These are phyloP conservation scores for Sclerotinia glacialis DNA, from an alignment of 2,329 filamentous ascomycete genomes.

Conservation along the genomic window DNA sequence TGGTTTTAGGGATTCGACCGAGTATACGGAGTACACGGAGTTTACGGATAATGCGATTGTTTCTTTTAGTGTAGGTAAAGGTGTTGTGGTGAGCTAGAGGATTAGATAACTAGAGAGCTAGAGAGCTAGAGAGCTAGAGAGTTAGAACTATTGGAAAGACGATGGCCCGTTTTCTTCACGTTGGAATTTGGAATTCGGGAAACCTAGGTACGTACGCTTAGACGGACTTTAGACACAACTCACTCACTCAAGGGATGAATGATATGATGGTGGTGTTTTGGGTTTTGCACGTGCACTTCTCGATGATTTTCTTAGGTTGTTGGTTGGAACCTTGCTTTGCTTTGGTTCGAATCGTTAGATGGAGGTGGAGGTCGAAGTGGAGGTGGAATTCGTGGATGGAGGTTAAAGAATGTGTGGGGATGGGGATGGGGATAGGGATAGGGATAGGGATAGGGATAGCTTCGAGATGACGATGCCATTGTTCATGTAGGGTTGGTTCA, in stretches of 20 bases:
- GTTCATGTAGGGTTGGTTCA: constrained; percentile 3
- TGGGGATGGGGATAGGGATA: too few species aligned
- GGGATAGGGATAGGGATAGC: not conserved
- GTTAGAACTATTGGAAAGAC: not conserved
- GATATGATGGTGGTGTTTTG: not conserved
- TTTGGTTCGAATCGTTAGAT: not conserved
- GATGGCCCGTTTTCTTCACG: not conserved
- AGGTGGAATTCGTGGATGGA: not conserved
- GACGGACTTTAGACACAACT: not conserved
- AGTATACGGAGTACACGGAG: too few species aligned
- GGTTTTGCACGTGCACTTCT: not conserved
- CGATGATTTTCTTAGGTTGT: not conserved
- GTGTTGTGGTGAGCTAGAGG: too few species aligned
- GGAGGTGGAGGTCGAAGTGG: too few species aligned
- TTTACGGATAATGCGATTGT: not conserved
- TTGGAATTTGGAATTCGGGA: not conserved
- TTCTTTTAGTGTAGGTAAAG: not conserved
- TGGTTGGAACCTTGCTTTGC: not conserved
- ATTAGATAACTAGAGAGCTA: too few species aligned
- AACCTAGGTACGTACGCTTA: not conserved
- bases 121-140: not conserved
- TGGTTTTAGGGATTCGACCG: too few species aligned
- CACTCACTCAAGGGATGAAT: too few species aligned
- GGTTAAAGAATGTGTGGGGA: constrained; percentile 12
- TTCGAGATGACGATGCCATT: constrained; percentile 1